Base-by-base conservation (phyloP, 1,284 basidiomycete genomes). In the Schizophyllum amplum region DNA sequence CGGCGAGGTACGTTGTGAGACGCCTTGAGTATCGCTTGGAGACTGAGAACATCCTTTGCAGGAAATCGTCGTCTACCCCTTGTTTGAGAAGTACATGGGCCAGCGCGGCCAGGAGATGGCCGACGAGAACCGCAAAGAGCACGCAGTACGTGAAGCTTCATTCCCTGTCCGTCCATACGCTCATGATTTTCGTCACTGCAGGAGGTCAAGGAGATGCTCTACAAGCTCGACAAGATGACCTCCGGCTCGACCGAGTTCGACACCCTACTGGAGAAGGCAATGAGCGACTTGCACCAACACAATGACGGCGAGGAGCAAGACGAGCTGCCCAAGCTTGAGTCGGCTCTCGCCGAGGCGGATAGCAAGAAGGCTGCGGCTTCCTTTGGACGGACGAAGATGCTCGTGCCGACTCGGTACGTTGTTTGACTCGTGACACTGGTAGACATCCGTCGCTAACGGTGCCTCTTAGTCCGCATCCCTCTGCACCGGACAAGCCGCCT, bases 61-160 rank as follows among this genome's bases (percentile, higher is more conserved):
- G 65, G 84, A 87, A 66, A 77, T 86, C 52, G 75, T 87, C 21
- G 79, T 85, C 1, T 85, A 87, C 62, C 84, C 84, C 5, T 72
- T 86, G 54, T 79, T 87, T 75, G 83, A 87, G 67, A 72, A 80
- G 61, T 71, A 81, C 59, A 73, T 86, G 54, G 83, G 83, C 3
- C 66, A 69, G 1, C 67, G 78, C 60, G 84, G 83, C 0, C 68
- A 69, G 56, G 61, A 77, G 55, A 75, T 86, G 25, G 78, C 84
- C 0, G 75, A 85, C 60, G 68, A 81, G 33, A 84, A 87, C 63
- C 72, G 83, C 7, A 71, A 67, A 13, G 82, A 86, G 20, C 84
- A 86, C 62, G 74, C 77, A 68, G 81, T 82, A 60, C 17, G 67
- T 62, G 4, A 13, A n/a, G 49, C 33, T 26, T 46, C 47, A 49